Conservation (phyloP, 768 basidiomycete species). For the Lactarius pseudohatsudake region DNA sequence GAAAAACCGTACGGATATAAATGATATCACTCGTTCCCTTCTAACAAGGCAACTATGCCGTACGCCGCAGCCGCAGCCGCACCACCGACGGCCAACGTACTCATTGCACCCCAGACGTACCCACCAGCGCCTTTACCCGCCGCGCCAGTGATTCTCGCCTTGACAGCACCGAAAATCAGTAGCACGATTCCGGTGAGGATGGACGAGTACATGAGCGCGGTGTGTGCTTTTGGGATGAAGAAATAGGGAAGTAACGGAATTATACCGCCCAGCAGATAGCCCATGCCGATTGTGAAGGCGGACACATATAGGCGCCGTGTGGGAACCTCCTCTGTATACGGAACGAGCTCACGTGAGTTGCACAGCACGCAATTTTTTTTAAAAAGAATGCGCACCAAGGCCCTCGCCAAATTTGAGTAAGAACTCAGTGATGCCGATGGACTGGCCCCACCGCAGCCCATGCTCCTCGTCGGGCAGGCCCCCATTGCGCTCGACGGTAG, state of each 20-base stretch:
- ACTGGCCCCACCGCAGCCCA: conserved; percentile 64
- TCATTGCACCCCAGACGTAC: conserved; percentile 85
- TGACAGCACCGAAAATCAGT: conserved; percentile 87
- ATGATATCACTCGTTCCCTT: conserved; percentile 29
- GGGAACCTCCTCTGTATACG: conserved; percentile 77
- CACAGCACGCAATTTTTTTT: background rate
- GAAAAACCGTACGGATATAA: background rate
- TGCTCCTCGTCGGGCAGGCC: conserved; percentile 49
- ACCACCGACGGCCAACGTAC: conserved; percentile 87
- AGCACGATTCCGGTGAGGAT: conserved; percentile 83
- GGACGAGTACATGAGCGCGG: conserved; percentile 70
- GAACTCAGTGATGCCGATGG: conserved; percentile 89
- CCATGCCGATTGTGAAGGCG: conserved; percentile 93
- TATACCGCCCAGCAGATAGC: conserved; percentile 90
- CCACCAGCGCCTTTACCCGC: conserved; percentile 62
- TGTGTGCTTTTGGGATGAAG: conserved; percentile 70
- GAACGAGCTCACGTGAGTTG: background rate
- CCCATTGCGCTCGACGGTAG: conserved; percentile 28
- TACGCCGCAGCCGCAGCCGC: conserved; percentile 80
- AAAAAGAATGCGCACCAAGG: conserved; percentile 48
- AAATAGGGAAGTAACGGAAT: conserved; percentile 94
- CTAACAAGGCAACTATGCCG: conserved; percentile 53
- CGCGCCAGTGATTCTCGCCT: conserved; percentile 81
- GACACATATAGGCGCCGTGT: conserved; percentile 81
- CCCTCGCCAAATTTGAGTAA: conserved; percentile 96